Percentiles rank a stretch among this genome's conserved stretches.
Conservation (phyloP, 352 stramenopile species). For the Phytophthora vignae region DNA sequence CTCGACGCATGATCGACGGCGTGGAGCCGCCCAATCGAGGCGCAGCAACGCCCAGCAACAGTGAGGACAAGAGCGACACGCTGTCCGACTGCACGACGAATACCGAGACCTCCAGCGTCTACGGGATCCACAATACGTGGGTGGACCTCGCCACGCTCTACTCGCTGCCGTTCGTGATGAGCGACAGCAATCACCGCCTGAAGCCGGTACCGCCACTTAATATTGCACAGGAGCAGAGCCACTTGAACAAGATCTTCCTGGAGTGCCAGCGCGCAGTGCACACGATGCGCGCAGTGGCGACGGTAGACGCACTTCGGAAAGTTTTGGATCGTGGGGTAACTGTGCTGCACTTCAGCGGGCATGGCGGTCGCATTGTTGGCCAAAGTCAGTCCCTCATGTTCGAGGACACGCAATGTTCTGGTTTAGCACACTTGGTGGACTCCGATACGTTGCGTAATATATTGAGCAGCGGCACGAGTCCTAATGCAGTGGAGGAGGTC, state of each 20-base stretch:
- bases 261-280: conserved; percentile 79
- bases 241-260: conserved; percentile 79
- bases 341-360: conserved; percentile 82
- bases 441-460: conserved; percentile 67
- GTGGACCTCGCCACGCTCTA: conserved; percentile 83
- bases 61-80: conserved; percentile 82
- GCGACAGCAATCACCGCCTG: conserved; percentile 47
- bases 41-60: conserved; percentile 16
- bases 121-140: conserved; percentile 82
- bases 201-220: conserved; percentile 75
- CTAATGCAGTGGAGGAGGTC: conserved; percentile 20
- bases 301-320: conserved; percentile 75
- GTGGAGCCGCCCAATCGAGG: conserved; percentile 25
- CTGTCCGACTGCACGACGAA: conserved; percentile 77
- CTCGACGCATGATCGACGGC: conserved; percentile 59
- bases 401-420: conserved; percentile 75
- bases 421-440: conserved; percentile 76
- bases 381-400: conserved; percentile 76
- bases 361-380: conserved; percentile 73
- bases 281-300: conserved; percentile 78
- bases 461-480: conserved; percentile 44
- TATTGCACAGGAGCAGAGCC: conserved; percentile 68
- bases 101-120: conserved; percentile 78
- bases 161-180: conserved; percentile 75
- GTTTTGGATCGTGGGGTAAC: conserved; percentile 81